These are phyloP conservation scores for Globisporangium cystogenes DNA, from an alignment of 352 stramenopile species.

Conservation along the genomic window DNA sequence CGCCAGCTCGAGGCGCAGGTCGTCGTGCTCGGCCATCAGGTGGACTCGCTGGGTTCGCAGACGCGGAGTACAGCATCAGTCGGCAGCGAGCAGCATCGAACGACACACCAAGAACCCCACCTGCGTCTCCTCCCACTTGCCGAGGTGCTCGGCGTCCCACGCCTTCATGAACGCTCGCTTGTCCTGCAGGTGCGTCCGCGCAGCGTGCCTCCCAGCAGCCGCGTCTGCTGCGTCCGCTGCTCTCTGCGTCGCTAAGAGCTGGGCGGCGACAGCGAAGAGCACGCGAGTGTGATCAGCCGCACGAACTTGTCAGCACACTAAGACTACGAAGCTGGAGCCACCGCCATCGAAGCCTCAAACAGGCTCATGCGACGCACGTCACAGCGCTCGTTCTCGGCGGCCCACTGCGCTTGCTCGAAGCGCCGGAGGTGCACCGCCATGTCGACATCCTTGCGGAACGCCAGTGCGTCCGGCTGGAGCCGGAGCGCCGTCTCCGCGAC, in stretches of 20 bases:
- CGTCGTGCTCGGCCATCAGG: slow-evolving; percentile 32
- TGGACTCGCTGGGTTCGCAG: slow-evolving; percentile 17
- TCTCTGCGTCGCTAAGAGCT: slow-evolving; percentile 30
- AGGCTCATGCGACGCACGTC: slow-evolving; percentile 22
- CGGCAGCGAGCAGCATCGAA: neutral
- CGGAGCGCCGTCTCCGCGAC: slow-evolving; percentile 31
- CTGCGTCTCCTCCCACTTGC: slow-evolving; percentile 55
- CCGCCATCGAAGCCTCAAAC: neutral
- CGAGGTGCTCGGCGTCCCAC: slow-evolving; percentile 49
- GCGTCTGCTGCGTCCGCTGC: slow-evolving; percentile 15
- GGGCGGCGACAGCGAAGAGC: neutral
- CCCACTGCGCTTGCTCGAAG: slow-evolving; percentile 57
- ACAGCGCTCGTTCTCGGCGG: slow-evolving; percentile 34
- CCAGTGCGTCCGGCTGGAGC: slow-evolving; percentile 35
- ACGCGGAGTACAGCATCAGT: too few species aligned
- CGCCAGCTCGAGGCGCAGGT: slow-evolving; percentile 57
- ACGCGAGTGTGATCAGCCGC: neutral
- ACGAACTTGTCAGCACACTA: too few species aligned
- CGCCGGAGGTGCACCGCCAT: slow-evolving; percentile 61
- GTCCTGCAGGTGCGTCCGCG: slow-evolving; percentile 47
- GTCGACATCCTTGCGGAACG: slow-evolving; percentile 60
- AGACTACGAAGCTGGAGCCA: too few species aligned
- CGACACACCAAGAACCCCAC: slow-evolving; percentile 8
- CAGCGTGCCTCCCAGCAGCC: slow-evolving; percentile 17
- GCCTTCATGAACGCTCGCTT: slow-evolving; percentile 53